Evolutionary conservation across 2,329 filamentous ascomycete species (phyloP), one percentile per base, ranked within the genome.

Genomic region (Talaromyces sp.): DNA sequence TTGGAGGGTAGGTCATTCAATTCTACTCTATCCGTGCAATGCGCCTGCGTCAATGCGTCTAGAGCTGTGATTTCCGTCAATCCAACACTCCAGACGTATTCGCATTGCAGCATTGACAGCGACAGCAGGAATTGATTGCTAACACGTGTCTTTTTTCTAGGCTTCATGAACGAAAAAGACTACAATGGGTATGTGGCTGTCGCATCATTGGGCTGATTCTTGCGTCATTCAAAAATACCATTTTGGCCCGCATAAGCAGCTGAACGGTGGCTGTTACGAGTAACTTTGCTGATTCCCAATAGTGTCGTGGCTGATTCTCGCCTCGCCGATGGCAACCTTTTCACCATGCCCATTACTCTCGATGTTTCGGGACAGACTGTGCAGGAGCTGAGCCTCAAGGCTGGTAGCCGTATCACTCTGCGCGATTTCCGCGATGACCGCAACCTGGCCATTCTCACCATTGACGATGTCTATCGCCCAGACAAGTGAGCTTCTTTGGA

Each of bases 151-250:
- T 66, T 60, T 36, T 28, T 16, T 27, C 27, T 55, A 96, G 92
- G 93, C 73, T 99, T 99, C 83, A 89, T 99, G 90, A 96, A 87
- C 78, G 88, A 99, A 84, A 89, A 92, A 80, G 95, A 99, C 80
- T 99, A 96, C 84, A 90, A 96, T 79, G 88, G 90, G 91, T 94
- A 85, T 68, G 84, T 77, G 18, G 8, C 40, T 44, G 30, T 30
- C 28, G 44, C 12, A 56, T 51, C 53, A 42, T 51, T 34, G 30
- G 16, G 54, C 28, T 36, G 33, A 36, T 42, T 56, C 50, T 53
- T 53, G 50, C 50, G 30, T 31, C 50, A 53, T 53, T 53, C 7
- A 40, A 40, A n/a, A 12, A 36, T 12, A 36, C 31, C 8, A 33
- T n/a, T n/a, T 40, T 8, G 44, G 8, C 44, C 23, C 23, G 18